These are phyloP conservation scores for Xerocomellus intermedius DNA, from an alignment of 768 basidiomycete genomes.

Conservation along the genomic window DNA sequence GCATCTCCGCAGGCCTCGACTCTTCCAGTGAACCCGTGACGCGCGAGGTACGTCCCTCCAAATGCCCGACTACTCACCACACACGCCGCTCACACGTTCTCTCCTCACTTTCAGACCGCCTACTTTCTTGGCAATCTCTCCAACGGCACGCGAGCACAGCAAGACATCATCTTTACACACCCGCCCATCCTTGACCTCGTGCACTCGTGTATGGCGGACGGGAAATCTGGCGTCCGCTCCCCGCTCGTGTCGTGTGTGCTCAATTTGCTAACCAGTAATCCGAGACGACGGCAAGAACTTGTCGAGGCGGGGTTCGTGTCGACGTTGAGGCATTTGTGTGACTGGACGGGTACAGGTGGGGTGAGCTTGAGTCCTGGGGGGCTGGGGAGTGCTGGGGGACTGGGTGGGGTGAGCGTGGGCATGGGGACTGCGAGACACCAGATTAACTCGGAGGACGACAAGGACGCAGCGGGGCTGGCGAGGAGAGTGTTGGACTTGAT, in stretches of 20 bases:
- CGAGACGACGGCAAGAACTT: constrained; percentile 37
- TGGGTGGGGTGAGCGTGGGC: constrained; percentile 2
- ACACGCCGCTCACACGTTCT: neutral
- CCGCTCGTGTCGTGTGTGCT: constrained; percentile 62
- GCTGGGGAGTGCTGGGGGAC: constrained; percentile 8
- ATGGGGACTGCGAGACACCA: constrained; percentile 23
- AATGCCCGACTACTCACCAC: too few species aligned
- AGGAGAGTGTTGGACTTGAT: constrained; percentile 53
- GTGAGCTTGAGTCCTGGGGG: constrained; percentile 33
- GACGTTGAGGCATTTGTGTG: constrained; percentile 43
- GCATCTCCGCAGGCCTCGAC: constrained; percentile 48
- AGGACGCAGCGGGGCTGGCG: constrained; percentile 57
- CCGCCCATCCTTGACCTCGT: constrained; percentile 52
- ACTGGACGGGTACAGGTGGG: constrained; percentile 29
- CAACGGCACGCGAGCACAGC: constrained; percentile 53
- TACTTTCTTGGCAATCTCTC: constrained; percentile 66
- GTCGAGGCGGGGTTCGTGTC: constrained; percentile 45
- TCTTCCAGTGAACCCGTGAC: constrained; percentile 53
- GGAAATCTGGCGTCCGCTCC: constrained; percentile 53
- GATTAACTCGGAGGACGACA: constrained; percentile 55
- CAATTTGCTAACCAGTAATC: constrained; percentile 49
- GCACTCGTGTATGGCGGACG: constrained; percentile 57
- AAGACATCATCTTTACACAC: constrained; percentile 51
- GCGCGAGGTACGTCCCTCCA: constrained; percentile 41
- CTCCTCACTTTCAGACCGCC: constrained; percentile 42